Base-by-base conservation (phyloP, 2,329 filamentous ascomycete genomes). In the Colletotrichum horii region DNA sequence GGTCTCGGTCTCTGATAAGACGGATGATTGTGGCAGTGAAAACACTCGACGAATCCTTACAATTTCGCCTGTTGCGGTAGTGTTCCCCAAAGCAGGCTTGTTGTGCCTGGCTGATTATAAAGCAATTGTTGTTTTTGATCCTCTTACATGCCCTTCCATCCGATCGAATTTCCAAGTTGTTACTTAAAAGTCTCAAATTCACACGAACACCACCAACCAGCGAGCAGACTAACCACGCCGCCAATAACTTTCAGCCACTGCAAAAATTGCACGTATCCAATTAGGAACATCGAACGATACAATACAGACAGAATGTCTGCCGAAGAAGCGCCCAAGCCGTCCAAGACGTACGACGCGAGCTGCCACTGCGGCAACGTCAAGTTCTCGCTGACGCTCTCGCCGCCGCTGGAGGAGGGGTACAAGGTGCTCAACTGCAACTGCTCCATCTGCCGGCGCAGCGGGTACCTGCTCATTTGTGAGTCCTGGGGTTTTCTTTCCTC, bases 291-390 rank as follows among this genome's bases (percentile, higher is more conserved):
- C n/a, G n/a, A 36, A 8, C 8, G 11, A 22, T 19, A 28, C 2
- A 28, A 22, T 8, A 14, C 30, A 26, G 24, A 30, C 22, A 32
- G 14, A 52, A 81, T 79, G 77, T 38, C 78, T 8, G 66, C 70
- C 8, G 36, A 76, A 48, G 66, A 76, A n/a, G 67, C 55, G 8
- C 24, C 36, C 15, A 79, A 81, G 66, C 69, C 78, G 6, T 83
- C 80, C 61, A 80, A 77, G 65, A 88, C 85, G 2, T 90, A 91
- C 80, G 81, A 86, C 61, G 88, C 84, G 14, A 87, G 86, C 71
- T 91, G 89, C 77, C 89, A 91, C 79, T 91, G 89, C 80, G 89
- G 88, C 60, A 85, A 85, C 69, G 84, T 91, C 75, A 82, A 85
- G 75, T 88, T 89, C 78, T 83, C 84, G 16, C 83, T 89, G 32